phyloP scores from a whole-genome alignment of 768 basidiomycete species.

The Auriscalpium orientale region DNA sequence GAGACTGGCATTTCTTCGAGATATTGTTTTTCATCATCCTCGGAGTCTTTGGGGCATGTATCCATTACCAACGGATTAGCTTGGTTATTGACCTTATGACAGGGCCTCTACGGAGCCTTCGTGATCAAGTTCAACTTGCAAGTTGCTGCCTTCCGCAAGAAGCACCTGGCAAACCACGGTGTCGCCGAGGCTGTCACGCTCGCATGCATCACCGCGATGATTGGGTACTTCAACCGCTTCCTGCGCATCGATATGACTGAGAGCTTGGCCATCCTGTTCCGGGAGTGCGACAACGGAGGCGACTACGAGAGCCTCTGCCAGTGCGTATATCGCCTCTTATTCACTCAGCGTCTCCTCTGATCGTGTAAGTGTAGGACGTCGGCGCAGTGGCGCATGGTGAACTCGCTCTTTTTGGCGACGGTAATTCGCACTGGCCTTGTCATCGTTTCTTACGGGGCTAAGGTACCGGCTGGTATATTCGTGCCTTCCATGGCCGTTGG shows the following conservation, averaged over 20 bases:
- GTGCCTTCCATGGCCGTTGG: constrained; percentile 99
- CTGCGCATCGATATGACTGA: constrained; percentile 97
- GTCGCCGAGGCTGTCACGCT: constrained; percentile 86
- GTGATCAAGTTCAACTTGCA: constrained; percentile 96
- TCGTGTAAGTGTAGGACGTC: constrained; percentile 48
- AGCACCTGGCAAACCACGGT: constrained; percentile 75
- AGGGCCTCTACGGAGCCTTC: constrained; percentile 94
- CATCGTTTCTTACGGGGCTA: constrained; percentile 89
- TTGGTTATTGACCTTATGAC: neutral
- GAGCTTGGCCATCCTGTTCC: constrained; percentile 88
- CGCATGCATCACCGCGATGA: constrained; percentile 81
- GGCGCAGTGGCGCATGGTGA: constrained; percentile 91
- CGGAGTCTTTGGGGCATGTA: constrained; percentile 85
- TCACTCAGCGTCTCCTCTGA: constrained; percentile 1
- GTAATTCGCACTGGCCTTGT: constrained; percentile 82
- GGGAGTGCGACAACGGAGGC: constrained; percentile 90
- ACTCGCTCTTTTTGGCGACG: constrained; percentile 86
- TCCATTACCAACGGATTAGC: neutral
- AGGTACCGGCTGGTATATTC: constrained; percentile 96
- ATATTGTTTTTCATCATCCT: constrained; percentile 94
- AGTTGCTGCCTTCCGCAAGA: constrained; percentile 89
- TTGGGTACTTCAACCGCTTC: constrained; percentile 93
- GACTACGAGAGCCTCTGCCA: constrained; percentile 93
- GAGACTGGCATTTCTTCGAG: constrained; percentile 99
- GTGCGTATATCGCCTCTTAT: constrained; percentile 41